phyloP scores from a whole-genome alignment of 208 protist species.

The Leishmania tropica region DNA sequence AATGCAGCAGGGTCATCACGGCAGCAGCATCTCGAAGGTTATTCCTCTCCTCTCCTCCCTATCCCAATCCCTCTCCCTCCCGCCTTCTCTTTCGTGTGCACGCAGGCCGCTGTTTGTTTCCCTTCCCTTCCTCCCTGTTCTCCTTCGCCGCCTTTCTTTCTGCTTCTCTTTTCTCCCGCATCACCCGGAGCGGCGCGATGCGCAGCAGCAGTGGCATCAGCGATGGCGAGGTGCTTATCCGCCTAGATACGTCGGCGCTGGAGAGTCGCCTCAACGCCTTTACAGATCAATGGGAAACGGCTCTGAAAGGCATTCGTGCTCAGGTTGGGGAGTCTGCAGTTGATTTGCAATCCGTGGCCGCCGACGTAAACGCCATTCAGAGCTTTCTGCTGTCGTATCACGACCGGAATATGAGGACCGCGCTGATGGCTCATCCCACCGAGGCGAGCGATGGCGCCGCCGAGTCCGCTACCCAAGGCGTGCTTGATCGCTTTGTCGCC shows the following conservation, averaged over 20 bases:
- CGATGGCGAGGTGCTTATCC: slow-evolving; percentile 13
- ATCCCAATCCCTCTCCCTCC: neutral
- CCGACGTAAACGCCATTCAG: slow-evolving; percentile 27
- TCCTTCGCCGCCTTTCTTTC: neutral
- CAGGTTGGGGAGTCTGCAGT: slow-evolving; percentile 13
- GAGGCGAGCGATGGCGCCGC: neutral
- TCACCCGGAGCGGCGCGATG: neutral
- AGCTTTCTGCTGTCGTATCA: slow-evolving; percentile 32
- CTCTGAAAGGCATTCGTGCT: slow-evolving; percentile 21
- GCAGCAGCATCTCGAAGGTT: neutral
- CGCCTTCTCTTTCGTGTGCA: neutral
- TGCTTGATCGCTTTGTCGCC: slow-evolving; percentile 6
- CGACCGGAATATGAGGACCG: slow-evolving; percentile 22
- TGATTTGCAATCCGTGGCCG: slow-evolving; percentile 16
- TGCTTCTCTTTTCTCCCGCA: neutral
- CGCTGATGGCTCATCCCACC: slow-evolving; percentile 14
- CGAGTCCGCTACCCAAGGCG: neutral
- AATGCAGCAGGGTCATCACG: neutral
- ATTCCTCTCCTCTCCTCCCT: neutral
- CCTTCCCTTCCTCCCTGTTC: neutral
- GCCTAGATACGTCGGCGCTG: slow-evolving; percentile 33
- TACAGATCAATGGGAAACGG: slow-evolving; percentile 26
- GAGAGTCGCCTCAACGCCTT: slow-evolving; percentile 48
- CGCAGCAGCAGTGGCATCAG: neutral
- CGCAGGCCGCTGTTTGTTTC: neutral